These are phyloP conservation scores for Aeschynomene evenia DNA, from an alignment of 306 rosid species.

Conservation along the genomic window DNA sequence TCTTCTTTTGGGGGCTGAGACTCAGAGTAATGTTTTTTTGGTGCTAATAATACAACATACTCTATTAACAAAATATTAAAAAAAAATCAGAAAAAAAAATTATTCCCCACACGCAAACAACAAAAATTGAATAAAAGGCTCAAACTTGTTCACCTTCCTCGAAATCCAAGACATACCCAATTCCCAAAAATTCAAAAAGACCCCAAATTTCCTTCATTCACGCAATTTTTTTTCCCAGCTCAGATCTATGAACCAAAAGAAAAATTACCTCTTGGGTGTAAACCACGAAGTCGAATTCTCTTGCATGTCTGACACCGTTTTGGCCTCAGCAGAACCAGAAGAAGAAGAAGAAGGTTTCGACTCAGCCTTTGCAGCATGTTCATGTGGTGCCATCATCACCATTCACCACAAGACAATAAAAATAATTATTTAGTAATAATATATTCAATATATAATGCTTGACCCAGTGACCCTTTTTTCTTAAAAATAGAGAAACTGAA, in stretches of 20 bases:
- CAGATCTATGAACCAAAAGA: conserved; percentile 12
- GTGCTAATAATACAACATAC: not conserved
- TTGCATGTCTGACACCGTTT: not conserved
- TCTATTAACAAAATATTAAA: not conserved
- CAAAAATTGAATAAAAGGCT: not conserved
- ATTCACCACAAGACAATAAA: too few relatives aligned
- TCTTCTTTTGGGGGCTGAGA: too few relatives aligned
- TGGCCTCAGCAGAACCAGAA: not conserved
- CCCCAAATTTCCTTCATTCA: not conserved
- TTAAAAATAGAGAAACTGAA: conserved; percentile 7
- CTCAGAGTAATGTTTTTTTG: too few relatives aligned
- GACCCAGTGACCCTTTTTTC: conserved; percentile 2
- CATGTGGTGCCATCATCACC: conserved; percentile 26
- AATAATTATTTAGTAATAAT: not conserved
- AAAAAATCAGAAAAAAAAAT: not conserved
- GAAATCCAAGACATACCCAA: not conserved
- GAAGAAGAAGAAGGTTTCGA: not conserved
- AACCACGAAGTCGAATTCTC: conserved; percentile 58
- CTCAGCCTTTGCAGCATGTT: conserved; percentile 6
- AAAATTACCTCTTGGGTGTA: conserved; percentile 66
- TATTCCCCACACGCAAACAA: not conserved
- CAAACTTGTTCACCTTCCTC: not conserved
- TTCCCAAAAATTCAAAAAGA: conserved; percentile 19
- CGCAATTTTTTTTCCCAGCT: conserved; percentile 13
- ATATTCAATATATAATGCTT: not conserved